phyloP scores from a whole-genome alignment of 768 basidiomycete genomes.

The Tulasnella sp. region DNA sequence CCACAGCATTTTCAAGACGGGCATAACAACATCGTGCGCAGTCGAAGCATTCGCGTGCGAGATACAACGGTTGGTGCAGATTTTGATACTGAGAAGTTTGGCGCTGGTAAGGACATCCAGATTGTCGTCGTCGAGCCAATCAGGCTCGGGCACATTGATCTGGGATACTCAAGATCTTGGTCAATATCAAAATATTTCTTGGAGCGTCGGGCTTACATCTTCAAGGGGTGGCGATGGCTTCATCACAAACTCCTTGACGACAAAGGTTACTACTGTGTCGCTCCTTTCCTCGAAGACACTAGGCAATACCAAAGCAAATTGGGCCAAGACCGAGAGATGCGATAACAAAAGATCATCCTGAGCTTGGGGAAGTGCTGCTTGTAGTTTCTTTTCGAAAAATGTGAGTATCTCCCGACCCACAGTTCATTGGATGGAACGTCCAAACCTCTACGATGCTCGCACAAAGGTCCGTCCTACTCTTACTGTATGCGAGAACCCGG shows the following conservation, averaged over 20 bases:
- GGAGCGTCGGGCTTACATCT: constrained; percentile 29
- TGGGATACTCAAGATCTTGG: constrained; percentile 23
- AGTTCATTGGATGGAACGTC: not conserved
- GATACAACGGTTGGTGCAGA: constrained; percentile 71
- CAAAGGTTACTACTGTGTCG: constrained; percentile 58
- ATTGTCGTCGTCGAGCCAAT: constrained; percentile 67
- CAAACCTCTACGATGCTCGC: constrained; percentile 52
- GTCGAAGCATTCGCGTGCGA: constrained; percentile 49
- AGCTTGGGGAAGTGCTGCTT: constrained; percentile 39
- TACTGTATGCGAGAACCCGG: constrained; percentile 53
- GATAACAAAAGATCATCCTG: constrained; percentile 47
- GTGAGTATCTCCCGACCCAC: too few relatives aligned
- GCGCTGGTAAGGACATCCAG: constrained; percentile 50
- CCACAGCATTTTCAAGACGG: constrained; percentile 66
- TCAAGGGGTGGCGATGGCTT: constrained; percentile 32
- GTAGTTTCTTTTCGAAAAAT: constrained; percentile 43
- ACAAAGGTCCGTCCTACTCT: constrained; percentile 42
- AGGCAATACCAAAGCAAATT: constrained; percentile 58
- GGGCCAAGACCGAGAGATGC: constrained; percentile 58
- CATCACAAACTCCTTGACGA: constrained; percentile 64
- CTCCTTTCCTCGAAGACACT: constrained; percentile 71
- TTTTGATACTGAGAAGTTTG: constrained; percentile 66
- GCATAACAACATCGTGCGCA: constrained; percentile 56
- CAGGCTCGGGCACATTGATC: constrained; percentile 45
- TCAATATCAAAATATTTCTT: not conserved